Conservation (phyloP, 352 stramenopile species). For the Pythium monospermum region DNA sequence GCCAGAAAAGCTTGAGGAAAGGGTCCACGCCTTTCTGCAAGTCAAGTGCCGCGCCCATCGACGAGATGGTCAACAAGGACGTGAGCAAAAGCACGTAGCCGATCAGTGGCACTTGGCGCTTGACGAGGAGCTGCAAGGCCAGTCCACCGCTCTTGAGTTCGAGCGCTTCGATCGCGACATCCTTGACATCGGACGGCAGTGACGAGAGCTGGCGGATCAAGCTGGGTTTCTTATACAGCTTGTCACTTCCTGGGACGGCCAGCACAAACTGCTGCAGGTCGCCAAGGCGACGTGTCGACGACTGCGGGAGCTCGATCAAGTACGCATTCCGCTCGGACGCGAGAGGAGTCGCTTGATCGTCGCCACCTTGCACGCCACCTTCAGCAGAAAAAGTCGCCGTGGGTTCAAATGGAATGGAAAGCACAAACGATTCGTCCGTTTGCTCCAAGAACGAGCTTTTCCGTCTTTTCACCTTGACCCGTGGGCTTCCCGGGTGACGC, state of each 20-base stretch:
- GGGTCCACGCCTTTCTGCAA: conserved; percentile 65
- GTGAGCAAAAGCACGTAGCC: conserved; percentile 72
- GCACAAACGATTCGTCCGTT: conserved; percentile 66
- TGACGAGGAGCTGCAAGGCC: conserved; percentile 70
- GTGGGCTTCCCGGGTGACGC: conserved; percentile 23
- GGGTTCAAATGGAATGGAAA: conserved; percentile 73
- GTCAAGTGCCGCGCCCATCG: conserved; percentile 66
- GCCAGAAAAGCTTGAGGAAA: conserved; percentile 85
- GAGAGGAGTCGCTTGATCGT: conserved; percentile 23
- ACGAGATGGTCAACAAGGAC: conserved; percentile 72
- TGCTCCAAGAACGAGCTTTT: conserved; percentile 73
- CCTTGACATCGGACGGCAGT: conserved; percentile 62
- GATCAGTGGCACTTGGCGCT: conserved; percentile 65
- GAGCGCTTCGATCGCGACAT: conserved; percentile 70
- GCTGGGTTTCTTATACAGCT: conserved; percentile 46
- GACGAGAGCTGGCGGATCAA: conserved; percentile 55
- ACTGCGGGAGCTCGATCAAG: conserved; percentile 67
- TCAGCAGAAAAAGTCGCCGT: conserved; percentile 20
- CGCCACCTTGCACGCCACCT: conserved; percentile 8
- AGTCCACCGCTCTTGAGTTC: conserved; percentile 57
- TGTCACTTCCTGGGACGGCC: conserved; percentile 56
- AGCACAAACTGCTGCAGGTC: conserved; percentile 63
- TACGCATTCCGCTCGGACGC: conserved; percentile 58
- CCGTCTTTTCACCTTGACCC: conserved; percentile 46
- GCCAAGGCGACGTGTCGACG: conserved; percentile 31